Percentiles rank a stretch among this genome's conserved stretches.
Evolutionary conservation across 2,329 filamentous ascomycete species (phyloP).

Genomic region (Xylariaceae sp.): DNA sequence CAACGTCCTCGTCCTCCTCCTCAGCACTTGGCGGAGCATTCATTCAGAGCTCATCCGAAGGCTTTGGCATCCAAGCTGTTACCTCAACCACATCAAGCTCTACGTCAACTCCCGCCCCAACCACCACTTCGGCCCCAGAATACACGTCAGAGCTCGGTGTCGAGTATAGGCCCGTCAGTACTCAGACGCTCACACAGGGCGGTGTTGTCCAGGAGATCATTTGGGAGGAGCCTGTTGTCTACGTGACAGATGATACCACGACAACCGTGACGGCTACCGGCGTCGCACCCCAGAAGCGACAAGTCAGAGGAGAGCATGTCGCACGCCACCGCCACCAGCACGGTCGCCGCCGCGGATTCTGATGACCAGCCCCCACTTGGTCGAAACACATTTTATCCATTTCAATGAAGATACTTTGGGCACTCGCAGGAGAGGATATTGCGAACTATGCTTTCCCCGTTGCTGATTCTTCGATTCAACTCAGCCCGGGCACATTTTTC

Average conservation of each 20-base stretch:
- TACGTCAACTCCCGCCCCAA: slow-evolving; percentile 12
- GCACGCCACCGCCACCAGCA: slow-evolving; percentile 40
- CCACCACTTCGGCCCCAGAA: slow-evolving; percentile 30
- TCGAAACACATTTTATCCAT: slow-evolving; percentile 17
- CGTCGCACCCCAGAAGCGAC: slow-evolving; percentile 29
- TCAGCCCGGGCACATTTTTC: slow-evolving; percentile 24
- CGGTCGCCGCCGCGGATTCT: slow-evolving; percentile 6
- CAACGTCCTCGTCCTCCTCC: slow-evolving; percentile 9
- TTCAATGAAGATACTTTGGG: slow-evolving; percentile 29
- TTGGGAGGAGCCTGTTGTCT: slow-evolving; percentile 55
- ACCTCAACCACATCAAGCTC: slow-evolving; percentile 9
- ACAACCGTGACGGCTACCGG: slow-evolving; percentile 43
- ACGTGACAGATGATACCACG: slow-evolving; percentile 46
- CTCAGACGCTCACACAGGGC: slow-evolving; percentile 51
- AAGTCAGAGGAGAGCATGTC: slow-evolving; percentile 34
- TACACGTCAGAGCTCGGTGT: slow-evolving; percentile 33
- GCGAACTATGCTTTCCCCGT: slow-evolving; percentile 21
- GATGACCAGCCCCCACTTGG: slow-evolving; percentile 10
- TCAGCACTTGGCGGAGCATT: slow-evolving; percentile 31
- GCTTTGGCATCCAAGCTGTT: too few species aligned
- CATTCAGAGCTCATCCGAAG: slow-evolving; percentile 17
- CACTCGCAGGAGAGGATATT: slow-evolving; percentile 22
- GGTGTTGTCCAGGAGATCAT: slow-evolving; percentile 54
- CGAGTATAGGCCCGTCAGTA: slow-evolving; percentile 45
- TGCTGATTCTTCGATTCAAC: slow-evolving; percentile 16